Evolutionary conservation across 2,329 filamentous ascomycete genomes (phyloP).

Genomic region (Trichoderma lentiforme): DNA sequence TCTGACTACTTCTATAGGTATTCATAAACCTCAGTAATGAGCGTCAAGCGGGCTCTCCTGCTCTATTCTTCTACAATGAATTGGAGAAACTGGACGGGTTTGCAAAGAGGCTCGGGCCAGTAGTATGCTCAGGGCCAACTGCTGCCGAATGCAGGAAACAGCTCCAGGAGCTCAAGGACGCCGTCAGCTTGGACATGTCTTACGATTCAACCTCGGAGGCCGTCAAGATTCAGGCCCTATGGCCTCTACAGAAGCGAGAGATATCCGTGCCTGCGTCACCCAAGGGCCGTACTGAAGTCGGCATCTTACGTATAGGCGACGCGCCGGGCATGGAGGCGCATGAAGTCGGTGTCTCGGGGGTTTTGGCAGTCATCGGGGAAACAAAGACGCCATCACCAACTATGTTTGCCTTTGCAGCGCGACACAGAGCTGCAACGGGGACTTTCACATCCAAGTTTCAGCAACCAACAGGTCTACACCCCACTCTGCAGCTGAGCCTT

Average conservation of each 20-base stretch:
- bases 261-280: conserved; percentile 41
- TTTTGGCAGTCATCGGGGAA: conserved; percentile 74
- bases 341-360: conserved; percentile 74
- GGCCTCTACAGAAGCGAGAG: conserved; percentile 46
- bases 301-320: conserved; percentile 66
- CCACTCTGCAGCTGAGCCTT: conserved; percentile 68
- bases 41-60: conserved; percentile 43
- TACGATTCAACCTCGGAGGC: conserved; percentile 66
- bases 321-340: conserved; percentile 60
- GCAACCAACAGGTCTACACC: conserved; percentile 78
- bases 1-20: conserved; percentile 42
- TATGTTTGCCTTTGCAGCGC: conserved; percentile 78
- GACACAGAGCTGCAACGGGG: conserved; percentile 61
- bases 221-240: conserved; percentile 63
- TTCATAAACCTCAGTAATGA: conserved; percentile 53
- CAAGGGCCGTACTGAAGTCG: conserved; percentile 69
- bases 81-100: conserved; percentile 57
- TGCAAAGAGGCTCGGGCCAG: conserved; percentile 48
- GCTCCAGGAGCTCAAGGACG: conserved; percentile 44
- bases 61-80: conserved; percentile 68
- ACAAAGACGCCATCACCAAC: conserved; percentile 69
- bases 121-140: conserved; percentile 30
- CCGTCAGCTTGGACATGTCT: conserved; percentile 71
- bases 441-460: conserved; percentile 63
- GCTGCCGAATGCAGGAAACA: conserved; percentile 45